Evolutionary conservation across 2,329 filamentous ascomycete species (phyloP).

Genomic region (Pyrenophora teres): DNA sequence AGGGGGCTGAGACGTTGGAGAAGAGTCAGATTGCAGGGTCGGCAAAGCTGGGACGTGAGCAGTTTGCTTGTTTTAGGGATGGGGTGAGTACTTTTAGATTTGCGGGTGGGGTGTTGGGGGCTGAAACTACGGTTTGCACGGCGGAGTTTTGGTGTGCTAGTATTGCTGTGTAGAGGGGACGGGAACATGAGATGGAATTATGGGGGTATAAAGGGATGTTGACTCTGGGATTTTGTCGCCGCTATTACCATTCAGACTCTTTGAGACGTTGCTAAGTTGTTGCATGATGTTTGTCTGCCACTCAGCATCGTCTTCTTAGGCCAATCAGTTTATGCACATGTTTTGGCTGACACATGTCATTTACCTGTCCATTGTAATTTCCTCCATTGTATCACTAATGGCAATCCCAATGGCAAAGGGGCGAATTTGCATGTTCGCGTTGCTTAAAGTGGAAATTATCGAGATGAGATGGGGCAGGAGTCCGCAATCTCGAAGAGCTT

Average conservation of each 20-base stretch:
- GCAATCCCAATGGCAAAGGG: no score
- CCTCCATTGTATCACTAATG: no score
- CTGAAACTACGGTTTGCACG: conserved; percentile 13
- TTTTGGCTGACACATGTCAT: neutral
- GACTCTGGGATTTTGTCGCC: no score
- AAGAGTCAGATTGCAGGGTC: conserved; percentile 22
- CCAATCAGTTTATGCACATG: neutral
- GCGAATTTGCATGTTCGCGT: no score
- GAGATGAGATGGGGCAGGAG: neutral
- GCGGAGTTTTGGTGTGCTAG: conserved; percentile 27
- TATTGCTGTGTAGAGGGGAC: conserved; percentile 6
- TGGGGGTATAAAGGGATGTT: no score
- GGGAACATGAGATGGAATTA: neutral
- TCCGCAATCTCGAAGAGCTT: neutral
- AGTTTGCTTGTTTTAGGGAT: conserved; percentile 28
- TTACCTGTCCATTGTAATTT: no score
- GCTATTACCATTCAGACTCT: no score
- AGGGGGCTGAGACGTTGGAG: conserved; percentile 10
- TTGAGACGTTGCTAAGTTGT: neutral
- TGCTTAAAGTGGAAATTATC: neutral
- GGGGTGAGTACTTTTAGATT: conserved; percentile 16
- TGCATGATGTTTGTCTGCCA: neutral
- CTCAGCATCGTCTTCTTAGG: neutral
- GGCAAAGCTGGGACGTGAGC: conserved; percentile 17
- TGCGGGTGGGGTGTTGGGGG: conserved; percentile 6